Evolutionary conservation across 2,329 filamentous ascomycete species (phyloP), one percentile per base, ranked within the genome.

Genomic region (Fusarium tupiense): DNA sequence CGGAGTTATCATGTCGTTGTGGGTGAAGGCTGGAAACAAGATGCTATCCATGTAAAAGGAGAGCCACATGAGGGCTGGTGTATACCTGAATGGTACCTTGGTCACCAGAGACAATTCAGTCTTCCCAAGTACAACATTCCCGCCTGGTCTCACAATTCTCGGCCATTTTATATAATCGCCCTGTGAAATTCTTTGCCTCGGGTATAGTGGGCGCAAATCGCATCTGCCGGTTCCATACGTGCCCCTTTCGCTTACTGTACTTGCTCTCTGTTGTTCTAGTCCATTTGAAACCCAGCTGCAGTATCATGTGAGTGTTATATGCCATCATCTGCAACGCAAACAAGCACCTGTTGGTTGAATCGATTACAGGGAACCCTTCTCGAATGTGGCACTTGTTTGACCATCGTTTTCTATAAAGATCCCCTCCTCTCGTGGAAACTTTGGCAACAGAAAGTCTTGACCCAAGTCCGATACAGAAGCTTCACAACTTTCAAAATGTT

Each of bases 11-110:
- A 52, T 82, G 50, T 72, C 80, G 8, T 69, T 88, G 56, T 88
- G 82, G 77, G 60, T 86, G 59, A 82, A 82, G 76, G 85, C 86
- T 53, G 85, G 83, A 31, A 69, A 76, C 47, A 76, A 68, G 54
- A 67, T 74, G 43, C 31, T 76, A 49, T 59, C 43, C 14, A 56
- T 63, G 58, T 77, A 73, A 59, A 59, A 26, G 13, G 8, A 26
- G 13, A 31, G 24, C 37, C 49, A 52, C 17, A 6, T 61, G n/a
- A 20, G 29, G 29, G 31, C 64, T 20, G 26, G 22, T 38, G 44
- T 49, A n/a, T 35, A 47, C 44, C 44, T 47, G 56, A 22, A 31
- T 47, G n/a, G 17, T 26, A 46, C n/a, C n/a, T 43, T 13, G 17
- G 35, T 37, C 22, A 24, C 13, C 29, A 22, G 31, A 50, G 46